phyloP scores from a whole-genome alignment of 1,284 basidiomycete genomes.

The Somion occarium region DNA sequence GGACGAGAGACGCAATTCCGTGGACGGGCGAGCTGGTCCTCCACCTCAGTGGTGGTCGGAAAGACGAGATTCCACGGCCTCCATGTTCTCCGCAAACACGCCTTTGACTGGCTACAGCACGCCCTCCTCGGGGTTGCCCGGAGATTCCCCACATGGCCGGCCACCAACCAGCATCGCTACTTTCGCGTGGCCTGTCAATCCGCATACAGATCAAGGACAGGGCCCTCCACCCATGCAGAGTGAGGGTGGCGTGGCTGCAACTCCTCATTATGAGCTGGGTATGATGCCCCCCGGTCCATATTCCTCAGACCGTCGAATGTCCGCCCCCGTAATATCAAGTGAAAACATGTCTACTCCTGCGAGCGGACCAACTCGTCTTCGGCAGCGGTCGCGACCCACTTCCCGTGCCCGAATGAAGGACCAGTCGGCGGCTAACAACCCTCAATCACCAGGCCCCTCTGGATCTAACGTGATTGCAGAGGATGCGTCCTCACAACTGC shows the following conservation, averaged over 20 bases:
- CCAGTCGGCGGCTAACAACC: conserved; percentile 29
- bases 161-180: conserved; percentile 57
- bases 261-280: conserved; percentile 40
- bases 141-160: conserved; percentile 60
- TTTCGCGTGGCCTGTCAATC: conserved; percentile 66
- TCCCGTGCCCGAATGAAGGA: conserved; percentile 50
- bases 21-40: conserved; percentile 50
- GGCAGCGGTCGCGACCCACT: conserved; percentile 67
- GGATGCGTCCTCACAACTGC: conserved; percentile 20
- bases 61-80: conserved; percentile 67
- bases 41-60: conserved; percentile 52
- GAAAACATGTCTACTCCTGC: conserved; percentile 41
- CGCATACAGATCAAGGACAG: conserved; percentile 35
- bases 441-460: conserved; percentile 25
- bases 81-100: conserved; percentile 54
- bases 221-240: conserved; percentile 31
- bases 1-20: conserved; percentile 70
- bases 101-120: conserved; percentile 43
- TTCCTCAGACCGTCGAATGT: conserved; percentile 62
- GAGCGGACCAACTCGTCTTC: conserved; percentile 46
- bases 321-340: conserved; percentile 45
- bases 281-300: conserved; percentile 59
- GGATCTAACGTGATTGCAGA: conserved; percentile 22
- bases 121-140: conserved; percentile 56
- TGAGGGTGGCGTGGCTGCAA: conserved; percentile 33